Conservation (phyloP, 2,329 filamentous ascomycete genomes). For the Aspergillus neoniger region DNA sequence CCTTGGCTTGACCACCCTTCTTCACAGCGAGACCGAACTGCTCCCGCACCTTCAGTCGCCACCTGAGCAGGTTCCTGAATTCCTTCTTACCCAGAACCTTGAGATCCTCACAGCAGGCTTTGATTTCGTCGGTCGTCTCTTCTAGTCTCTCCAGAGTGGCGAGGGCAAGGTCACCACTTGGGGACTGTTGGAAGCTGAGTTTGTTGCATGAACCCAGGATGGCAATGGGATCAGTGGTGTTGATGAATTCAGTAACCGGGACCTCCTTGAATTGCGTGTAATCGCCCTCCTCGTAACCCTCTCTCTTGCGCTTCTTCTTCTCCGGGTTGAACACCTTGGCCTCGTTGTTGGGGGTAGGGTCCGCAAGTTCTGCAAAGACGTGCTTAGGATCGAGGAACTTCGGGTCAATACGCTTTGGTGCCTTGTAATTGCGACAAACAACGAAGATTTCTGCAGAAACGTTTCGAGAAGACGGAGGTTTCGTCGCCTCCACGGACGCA, state of each 20-base stretch:
- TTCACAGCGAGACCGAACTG: conserved; percentile 85
- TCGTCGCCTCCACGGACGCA: conserved; percentile 91
- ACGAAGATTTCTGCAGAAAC: conserved; percentile 99
- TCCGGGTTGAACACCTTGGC: conserved; percentile 98
- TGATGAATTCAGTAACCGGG: conserved; percentile 87
- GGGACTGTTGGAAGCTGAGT: conserved; percentile 77
- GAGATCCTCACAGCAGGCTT: conserved; percentile 75
- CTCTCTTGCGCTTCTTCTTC: conserved; percentile 94
- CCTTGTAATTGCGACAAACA: conserved; percentile 92
- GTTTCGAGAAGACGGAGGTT: conserved; percentile 91
- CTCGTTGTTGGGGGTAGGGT: conserved; percentile 87
- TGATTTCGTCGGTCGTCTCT: conserved; percentile 82
- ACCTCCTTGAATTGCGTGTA: conserved; percentile 90
- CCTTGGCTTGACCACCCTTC: conserved; percentile 57
- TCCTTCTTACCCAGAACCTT: conserved; percentile 92
- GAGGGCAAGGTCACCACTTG: conserved; percentile 80
- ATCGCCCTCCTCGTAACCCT: conserved; percentile 96
- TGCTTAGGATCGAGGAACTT: conserved; percentile 85
- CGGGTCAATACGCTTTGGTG: conserved; percentile 88
- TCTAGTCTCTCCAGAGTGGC: conserved; percentile 82
- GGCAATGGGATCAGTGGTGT: conserved; percentile 88
- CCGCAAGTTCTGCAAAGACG: conserved; percentile 90
- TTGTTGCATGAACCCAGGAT: conserved; percentile 85
- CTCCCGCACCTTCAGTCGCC: conserved; percentile 86
- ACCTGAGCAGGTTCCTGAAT: conserved; percentile 85